These are phyloP conservation scores for Anastatica hierochuntica DNA, from an alignment of 345 rosid species.

Conservation along the genomic window DNA sequence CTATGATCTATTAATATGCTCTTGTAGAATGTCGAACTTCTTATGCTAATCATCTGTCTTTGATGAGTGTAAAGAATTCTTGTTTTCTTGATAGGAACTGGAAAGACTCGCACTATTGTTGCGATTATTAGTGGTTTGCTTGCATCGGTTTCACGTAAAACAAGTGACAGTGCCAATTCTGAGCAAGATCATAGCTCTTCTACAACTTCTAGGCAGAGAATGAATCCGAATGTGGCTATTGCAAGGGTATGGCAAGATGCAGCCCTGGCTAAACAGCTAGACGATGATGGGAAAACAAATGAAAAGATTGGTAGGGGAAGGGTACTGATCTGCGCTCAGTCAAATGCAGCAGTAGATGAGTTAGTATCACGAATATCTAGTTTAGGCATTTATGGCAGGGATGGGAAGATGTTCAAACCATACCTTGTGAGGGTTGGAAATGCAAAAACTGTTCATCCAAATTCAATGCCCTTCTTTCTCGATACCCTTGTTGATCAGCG, in stretches of 20 bases:
- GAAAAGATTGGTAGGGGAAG: constrained; percentile 58
- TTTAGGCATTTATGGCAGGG: constrained; percentile 73
- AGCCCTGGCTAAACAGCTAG: constrained; percentile 75
- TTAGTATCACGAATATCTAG: constrained; percentile 72
- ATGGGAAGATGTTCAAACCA: constrained; percentile 85
- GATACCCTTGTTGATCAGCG: constrained; percentile 92
- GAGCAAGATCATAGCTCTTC: constrained; percentile 33
- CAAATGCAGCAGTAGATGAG: constrained; percentile 99
- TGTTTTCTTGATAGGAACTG: constrained; percentile 53
- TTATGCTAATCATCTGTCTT: too few relatives aligned
- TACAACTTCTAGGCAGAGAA: constrained; percentile 37
- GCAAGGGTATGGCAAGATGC: constrained; percentile 97
- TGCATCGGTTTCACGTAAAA: constrained; percentile 38
- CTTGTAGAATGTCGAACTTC: too few relatives aligned
- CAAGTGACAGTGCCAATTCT: constrained; percentile 25
- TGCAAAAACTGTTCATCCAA: constrained; percentile 77
- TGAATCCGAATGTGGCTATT: constrained; percentile 61
- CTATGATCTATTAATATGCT: too few relatives aligned
- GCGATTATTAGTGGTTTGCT: constrained; percentile 88
- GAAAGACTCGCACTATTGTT: constrained; percentile 90
- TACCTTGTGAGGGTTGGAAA: constrained; percentile 96
- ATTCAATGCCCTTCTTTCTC: constrained; percentile 71
- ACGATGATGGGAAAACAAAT: constrained; percentile 39
- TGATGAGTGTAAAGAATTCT: background rate
- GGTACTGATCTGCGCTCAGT: constrained; percentile 89